Percentiles rank a stretch among this genome's conserved stretches.
Conservation (phyloP, 1,139 yeast genomes). For the Hyphopichia fennica region DNA sequence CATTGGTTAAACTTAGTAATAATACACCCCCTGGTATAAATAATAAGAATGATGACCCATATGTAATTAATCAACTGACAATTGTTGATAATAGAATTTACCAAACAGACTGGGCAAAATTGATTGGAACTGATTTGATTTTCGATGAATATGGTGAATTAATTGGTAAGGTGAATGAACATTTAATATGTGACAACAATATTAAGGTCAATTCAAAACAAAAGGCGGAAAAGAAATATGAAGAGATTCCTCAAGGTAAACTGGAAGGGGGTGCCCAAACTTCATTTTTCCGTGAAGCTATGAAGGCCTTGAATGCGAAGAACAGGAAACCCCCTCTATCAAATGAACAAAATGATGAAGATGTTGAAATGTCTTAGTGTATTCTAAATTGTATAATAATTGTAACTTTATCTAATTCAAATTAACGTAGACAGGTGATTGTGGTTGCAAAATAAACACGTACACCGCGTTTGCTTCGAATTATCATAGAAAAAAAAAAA, state of each 20-base stretch:
- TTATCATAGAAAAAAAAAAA: no score
- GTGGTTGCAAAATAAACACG: no score
- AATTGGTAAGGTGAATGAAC: slow-evolving; percentile 44
- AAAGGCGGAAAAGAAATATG: slow-evolving; percentile 13
- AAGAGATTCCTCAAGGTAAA: neutral
- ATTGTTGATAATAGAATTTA: slow-evolving; percentile 51
- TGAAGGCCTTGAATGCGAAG: neutral
- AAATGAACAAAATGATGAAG: neutral
- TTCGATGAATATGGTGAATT: slow-evolving; percentile 59
- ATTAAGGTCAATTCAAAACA: slow-evolving; percentile 22
- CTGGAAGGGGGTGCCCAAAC: neutral
- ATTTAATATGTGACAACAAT: slow-evolving; percentile 31
- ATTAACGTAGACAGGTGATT: no score
- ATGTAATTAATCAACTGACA: slow-evolving; percentile 26
- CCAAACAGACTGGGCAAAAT: slow-evolving; percentile 74
- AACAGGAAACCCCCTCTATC: neutral
- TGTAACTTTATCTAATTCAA: no score
- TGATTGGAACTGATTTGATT: slow-evolving; percentile 81
- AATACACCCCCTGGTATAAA: slow-evolving; percentile 15
- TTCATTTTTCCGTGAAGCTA: neutral
- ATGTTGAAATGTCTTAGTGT: neutral
- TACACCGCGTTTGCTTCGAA: no score
- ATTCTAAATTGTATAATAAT: neutral
- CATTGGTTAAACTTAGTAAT: slow-evolving; percentile 40
- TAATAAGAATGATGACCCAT: slow-evolving; percentile 7